These are phyloP conservation scores for Acephala macrosclerotiorum DNA, from an alignment of 2,329 filamentous ascomycete species.

Conservation along the genomic window DNA sequence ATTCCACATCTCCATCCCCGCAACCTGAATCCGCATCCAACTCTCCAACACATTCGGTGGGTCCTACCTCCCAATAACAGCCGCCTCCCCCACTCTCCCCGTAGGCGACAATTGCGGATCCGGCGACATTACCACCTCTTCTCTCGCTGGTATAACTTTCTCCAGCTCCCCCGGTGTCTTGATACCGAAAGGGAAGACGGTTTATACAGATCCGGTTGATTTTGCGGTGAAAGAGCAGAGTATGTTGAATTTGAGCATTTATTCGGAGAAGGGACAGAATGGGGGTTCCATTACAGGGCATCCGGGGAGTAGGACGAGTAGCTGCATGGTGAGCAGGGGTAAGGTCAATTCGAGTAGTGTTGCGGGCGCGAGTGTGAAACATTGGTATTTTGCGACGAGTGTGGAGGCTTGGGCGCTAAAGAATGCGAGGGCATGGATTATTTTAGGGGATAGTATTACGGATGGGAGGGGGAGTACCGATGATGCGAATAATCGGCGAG, in stretches of 20 bases:
- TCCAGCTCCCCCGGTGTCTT: conserved; percentile 57
- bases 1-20: conserved; percentile 25
- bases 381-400: conserved; percentile 65
- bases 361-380: conserved; percentile 43
- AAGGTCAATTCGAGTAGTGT: conserved; percentile 56
- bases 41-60: conserved; percentile 31
- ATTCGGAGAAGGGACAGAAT: conserved; percentile 61
- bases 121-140: conserved; percentile 57
- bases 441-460: conserved; percentile 72
- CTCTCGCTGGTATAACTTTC: conserved; percentile 64
- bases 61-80: conserved; percentile 62
- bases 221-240: conserved; percentile 57
- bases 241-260: conserved; percentile 65
- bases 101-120: conserved; percentile 59
- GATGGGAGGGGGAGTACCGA: conserved; percentile 68
- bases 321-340: conserved; percentile 65
- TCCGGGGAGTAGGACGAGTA: conserved; percentile 69
- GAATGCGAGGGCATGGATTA: conserved; percentile 53
- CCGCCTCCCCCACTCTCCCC: conserved; percentile 63
- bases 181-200: conserved; percentile 63
- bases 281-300: conserved; percentile 67
- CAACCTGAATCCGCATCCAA: conserved; percentile 24
- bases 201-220: conserved; percentile 67
- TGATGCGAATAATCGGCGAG: conserved; percentile 62
- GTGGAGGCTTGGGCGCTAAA: conserved; percentile 63